Evolutionary conservation across 2,329 filamentous ascomycete genomes (phyloP).

Genomic region (Colletotrichum navitas): DNA sequence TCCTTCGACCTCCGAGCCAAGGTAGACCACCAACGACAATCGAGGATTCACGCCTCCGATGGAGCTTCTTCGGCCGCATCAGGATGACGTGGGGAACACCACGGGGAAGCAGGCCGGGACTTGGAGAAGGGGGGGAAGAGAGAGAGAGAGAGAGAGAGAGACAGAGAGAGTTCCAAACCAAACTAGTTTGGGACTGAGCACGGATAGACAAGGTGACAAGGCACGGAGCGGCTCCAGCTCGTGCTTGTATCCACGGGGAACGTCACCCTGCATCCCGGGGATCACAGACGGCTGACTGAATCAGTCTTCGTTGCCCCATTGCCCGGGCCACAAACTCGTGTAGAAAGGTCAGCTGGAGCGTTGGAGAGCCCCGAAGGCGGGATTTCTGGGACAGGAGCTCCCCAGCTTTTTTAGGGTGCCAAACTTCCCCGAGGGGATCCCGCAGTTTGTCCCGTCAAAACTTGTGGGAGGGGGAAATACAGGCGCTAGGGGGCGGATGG

Average conservation of each 20-base stretch:
- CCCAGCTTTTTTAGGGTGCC: constrained; percentile 2
- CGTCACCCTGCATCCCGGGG: constrained; percentile 38
- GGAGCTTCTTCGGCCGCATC: constrained; percentile 39
- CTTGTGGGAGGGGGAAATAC: background rate
- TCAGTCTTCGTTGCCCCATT: constrained; percentile 6
- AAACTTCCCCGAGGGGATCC: constrained; percentile 38
- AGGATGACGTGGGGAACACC: constrained; percentile 36
- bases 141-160: background rate
- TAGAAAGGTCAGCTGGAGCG: constrained; percentile 7
- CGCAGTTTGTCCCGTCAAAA: constrained; percentile 14
- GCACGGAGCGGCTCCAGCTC: constrained; percentile 5
- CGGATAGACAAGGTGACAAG: background rate
- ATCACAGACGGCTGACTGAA: background rate
- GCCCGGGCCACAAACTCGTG: background rate
- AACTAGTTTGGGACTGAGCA: background rate
- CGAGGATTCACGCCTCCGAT: constrained; percentile 13
- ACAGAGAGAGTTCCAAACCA: background rate
- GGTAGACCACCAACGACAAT: background rate
- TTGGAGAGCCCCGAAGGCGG: constrained; percentile 17
- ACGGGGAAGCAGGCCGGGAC: constrained; percentile 22
- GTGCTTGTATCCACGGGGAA: constrained; percentile 28
- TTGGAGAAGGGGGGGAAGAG: background rate
- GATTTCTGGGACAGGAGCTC: constrained; percentile 3
- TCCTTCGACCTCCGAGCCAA: constrained; percentile 1
- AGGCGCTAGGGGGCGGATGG: constrained; percentile 24